Base-by-base conservation (phyloP, 169 alveolate species). In the Eimeria necatrix region DNA sequence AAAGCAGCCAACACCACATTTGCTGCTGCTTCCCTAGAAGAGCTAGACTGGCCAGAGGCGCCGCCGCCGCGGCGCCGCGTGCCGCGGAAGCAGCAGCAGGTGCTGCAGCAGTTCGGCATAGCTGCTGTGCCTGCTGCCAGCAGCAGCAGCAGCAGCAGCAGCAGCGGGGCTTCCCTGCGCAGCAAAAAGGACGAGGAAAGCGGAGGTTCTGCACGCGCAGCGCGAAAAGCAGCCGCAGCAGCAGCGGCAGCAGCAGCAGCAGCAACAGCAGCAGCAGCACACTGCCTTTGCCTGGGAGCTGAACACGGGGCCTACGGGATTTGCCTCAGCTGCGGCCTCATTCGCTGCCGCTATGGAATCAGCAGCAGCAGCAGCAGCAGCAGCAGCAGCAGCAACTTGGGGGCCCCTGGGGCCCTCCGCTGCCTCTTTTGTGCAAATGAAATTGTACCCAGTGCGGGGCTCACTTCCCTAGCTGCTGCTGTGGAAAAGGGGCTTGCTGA, bases 1-100 rank as follows among this genome's bases (percentile, higher is more conserved):
- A 61, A 64, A 51, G 68, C 48, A 24, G 52, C 59, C 26, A 49
- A 26, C 26, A 20, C 61, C 18, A 41, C 68, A 12, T 22, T 48
- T 51, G 61, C 88, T n/a, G 88, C 41, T 18, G 88, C 3, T 4
- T 48, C 68, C 20, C 18, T 12, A 49, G 88, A 48, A n/a, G 88
- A 78, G 4, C 32, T 51, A 3, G 88, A 20, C 9, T 78, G 88
- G 88, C 59, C 88, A 4, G 88, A 78, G 88, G 70, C 88, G 10
- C 88, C 88, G 4, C 88, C 88, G 10, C 24, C 16, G 3, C 4
- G 70, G 3, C 26, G 68, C 70, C 26, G 88, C 4, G 71, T 78
- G 88, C 88, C 88, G 41, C 68, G 88, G 24, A 78, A 78, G 88
- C 88, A 78, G 88, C 88, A 78, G 88, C 88, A 78, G 48, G 88